Percentiles rank a stretch among this genome's conserved stretches.
phyloP scores from a whole-genome alignment of 2,329 filamentous ascomycete genomes.

The Beauveria sp. region DNA sequence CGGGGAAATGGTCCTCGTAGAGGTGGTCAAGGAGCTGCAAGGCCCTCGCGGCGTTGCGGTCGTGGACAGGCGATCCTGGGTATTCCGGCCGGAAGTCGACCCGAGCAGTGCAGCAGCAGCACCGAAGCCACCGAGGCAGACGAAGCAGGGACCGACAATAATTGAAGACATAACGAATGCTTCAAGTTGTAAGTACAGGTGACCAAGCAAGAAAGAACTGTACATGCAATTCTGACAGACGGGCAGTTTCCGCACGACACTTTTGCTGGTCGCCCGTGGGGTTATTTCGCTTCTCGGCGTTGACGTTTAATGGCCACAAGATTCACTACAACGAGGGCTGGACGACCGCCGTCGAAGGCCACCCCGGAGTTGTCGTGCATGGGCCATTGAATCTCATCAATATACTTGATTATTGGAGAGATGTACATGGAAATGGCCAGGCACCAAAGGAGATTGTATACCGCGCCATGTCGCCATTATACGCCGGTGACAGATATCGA shows the following conservation, averaged over 20 bases:
- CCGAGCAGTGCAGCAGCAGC: slow-evolving; percentile 13
- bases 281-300: slow-evolving; percentile 74
- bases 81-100: slow-evolving; percentile 33
- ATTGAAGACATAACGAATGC: slow-evolving; percentile 13
- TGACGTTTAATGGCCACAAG: slow-evolving; percentile 80
- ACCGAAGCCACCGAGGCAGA: not conserved
- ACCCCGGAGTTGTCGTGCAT: slow-evolving; percentile 67
- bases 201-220: not conserved
- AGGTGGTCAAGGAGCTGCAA: slow-evolving; percentile 53
- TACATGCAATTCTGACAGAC: not conserved
- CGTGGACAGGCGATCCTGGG: slow-evolving; percentile 46
- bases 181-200: slow-evolving; percentile 13
- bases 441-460: slow-evolving; percentile 47
- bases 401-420: slow-evolving; percentile 61
- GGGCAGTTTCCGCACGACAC: slow-evolving; percentile 16
- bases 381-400: slow-evolving; percentile 70
- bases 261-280: slow-evolving; percentile 38
- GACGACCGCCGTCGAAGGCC: slow-evolving; percentile 57
- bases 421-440: slow-evolving; percentile 33
- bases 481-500: slow-evolving; percentile 55
- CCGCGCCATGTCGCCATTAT: slow-evolving; percentile 61
- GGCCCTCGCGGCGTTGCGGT: slow-evolving; percentile 43
- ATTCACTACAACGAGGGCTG: slow-evolving; percentile 74
- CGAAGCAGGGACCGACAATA: slow-evolving; percentile 13
- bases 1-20: slow-evolving; percentile 56